Conservation (phyloP, 768 basidiomycete genomes). For the Strobilomyces echinocephalus region DNA sequence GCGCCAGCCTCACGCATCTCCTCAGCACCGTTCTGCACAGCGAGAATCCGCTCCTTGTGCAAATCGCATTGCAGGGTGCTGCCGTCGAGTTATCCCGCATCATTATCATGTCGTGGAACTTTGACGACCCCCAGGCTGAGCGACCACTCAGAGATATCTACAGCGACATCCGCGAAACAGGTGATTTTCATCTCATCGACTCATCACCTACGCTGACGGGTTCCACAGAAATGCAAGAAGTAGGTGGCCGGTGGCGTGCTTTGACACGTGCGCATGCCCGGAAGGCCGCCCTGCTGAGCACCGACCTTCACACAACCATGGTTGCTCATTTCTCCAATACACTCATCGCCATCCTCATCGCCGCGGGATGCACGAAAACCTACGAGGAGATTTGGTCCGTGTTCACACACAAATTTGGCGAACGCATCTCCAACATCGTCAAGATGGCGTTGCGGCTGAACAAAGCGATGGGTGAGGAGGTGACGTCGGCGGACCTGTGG, state of each 20-base stretch:
- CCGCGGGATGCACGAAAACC: no score
- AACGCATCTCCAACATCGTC: no score
- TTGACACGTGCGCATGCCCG: conserved; percentile 43
- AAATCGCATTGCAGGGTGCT: conserved; percentile 34
- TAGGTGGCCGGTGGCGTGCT: no score
- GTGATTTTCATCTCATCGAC: no score
- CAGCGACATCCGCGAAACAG: no score
- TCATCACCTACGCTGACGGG: no score
- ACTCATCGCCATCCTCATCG: no score
- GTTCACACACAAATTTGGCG: no score
- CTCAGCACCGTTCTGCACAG: conserved; percentile 23
- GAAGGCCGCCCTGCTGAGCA: conserved; percentile 28
- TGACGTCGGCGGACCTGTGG: conserved; percentile 57
- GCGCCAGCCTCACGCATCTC: conserved; percentile 21
- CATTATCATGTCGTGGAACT: conserved; percentile 34
- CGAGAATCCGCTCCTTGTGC: conserved; percentile 37
- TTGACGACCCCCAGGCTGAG: conserved; percentile 29
- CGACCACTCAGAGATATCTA: no score
- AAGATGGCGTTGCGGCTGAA: conserved; percentile 29
- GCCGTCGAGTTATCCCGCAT: conserved; percentile 30
- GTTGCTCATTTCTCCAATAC: conserved; percentile 44
- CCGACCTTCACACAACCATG: conserved; percentile 31
- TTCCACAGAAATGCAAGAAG: no score
- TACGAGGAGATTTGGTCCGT: no score
- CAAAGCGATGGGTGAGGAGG: conserved; percentile 54